Conservation (phyloP, 352 stramenopile species). For the Pythium phragmitis region DNA sequence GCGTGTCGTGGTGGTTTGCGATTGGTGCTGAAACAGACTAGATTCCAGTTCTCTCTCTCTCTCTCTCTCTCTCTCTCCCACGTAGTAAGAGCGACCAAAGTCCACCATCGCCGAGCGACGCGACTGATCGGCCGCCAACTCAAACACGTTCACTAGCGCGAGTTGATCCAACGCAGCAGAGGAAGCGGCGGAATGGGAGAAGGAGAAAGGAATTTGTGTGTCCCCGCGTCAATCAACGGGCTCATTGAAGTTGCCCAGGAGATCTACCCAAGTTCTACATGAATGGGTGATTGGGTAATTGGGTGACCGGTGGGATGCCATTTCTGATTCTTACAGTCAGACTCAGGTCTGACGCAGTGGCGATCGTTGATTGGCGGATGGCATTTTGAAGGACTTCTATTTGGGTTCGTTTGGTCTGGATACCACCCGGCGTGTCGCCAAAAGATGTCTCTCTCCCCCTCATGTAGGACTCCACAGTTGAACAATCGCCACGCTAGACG, state of each 20-base stretch:
- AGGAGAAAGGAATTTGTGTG: neutral
- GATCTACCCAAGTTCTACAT: neutral
- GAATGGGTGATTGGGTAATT: neutral
- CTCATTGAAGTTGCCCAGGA: slow-evolving; percentile 4
- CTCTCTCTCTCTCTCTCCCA: too few relatives aligned
- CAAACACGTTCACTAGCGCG: too few relatives aligned
- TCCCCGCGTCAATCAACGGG: neutral
- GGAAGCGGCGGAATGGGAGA: neutral
- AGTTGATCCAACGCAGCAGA: too few relatives aligned
- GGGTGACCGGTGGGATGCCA: neutral
- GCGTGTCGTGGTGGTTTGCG: too few relatives aligned
- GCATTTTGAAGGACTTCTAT: slow-evolving; percentile 2
- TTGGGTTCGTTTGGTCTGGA: slow-evolving; percentile 1
- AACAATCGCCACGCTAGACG: slow-evolving; percentile 2
- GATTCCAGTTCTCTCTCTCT: too few relatives aligned
- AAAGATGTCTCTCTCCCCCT: neutral
- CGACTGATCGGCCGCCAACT: too few relatives aligned
- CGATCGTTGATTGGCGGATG: slow-evolving; percentile 8
- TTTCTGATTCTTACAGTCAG: neutral
- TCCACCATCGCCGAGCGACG: too few relatives aligned
- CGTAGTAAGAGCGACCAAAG: too few relatives aligned
- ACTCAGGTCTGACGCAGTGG: neutral
- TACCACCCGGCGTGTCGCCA: neutral
- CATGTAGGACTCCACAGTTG: neutral
- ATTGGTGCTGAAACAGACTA: too few relatives aligned